A percentile compares a stretch with the other conserved stretches of the same genome.
These are phyloP conservation scores for Rhizopogon hawkerae DNA, from an alignment of 1,284 basidiomycete genomes.

Conservation along the genomic window DNA sequence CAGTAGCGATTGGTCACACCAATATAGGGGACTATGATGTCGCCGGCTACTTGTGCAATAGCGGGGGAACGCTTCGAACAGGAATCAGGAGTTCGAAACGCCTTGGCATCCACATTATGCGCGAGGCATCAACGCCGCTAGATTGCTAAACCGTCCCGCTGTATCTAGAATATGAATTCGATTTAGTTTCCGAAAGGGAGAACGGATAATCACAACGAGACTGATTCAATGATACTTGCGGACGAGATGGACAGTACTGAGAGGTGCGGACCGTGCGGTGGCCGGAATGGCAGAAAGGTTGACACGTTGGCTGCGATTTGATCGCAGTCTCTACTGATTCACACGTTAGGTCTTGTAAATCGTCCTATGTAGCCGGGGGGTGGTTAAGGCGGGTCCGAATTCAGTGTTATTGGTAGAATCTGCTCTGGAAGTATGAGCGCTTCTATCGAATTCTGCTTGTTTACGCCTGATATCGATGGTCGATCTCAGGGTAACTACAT, in stretches of 20 bases:
- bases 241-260: too few relatives aligned
- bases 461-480: too few relatives aligned
- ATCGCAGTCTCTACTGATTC: neutral
- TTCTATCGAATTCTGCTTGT: too few relatives aligned
- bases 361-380: neutral
- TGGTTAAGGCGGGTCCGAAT: neutral
- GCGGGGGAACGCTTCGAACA: neutral
- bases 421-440: too few relatives aligned
- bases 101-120: too few relatives aligned
- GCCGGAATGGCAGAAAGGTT: neutral
- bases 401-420: neutral
- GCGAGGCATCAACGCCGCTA: neutral
- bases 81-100: neutral
- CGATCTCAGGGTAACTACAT: too few relatives aligned
- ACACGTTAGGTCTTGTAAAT: neutral
- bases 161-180: neutral
- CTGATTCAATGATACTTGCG: neutral
- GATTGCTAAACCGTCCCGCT: neutral
- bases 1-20: neutral
- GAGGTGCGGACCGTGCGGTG: neutral
- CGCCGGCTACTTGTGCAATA: neutral
- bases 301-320: conserved; percentile 2
- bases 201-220: neutral
- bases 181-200: neutral
- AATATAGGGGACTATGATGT: neutral